Conservation (phyloP, 1,139 yeast species). For the Hanseniaspora uvarum region DNA sequence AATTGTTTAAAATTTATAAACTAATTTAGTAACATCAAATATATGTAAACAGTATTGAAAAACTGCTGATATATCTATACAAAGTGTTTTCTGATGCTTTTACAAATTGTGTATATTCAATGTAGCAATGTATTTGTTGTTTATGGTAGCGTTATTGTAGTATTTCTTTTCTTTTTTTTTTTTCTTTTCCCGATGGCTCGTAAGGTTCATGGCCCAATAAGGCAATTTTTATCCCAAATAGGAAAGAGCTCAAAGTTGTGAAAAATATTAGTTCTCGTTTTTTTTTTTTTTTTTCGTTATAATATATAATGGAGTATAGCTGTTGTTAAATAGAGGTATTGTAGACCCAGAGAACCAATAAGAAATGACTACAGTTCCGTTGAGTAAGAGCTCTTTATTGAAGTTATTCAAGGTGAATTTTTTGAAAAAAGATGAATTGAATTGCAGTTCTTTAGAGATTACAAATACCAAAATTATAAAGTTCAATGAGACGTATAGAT, state of each 20-base stretch:
- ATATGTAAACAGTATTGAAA: too few relatives aligned
- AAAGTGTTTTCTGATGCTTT: too few relatives aligned
- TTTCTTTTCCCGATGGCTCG: not conserved
- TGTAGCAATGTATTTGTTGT: too few relatives aligned
- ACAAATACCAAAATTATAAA: conserved; percentile 15
- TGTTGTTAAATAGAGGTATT: too few relatives aligned
- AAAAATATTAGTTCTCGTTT: too few relatives aligned
- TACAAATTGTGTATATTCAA: too few relatives aligned
- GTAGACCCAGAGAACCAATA: not conserved
- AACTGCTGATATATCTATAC: too few relatives aligned
- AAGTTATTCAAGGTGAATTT: conserved; percentile 12
- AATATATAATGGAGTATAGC: too few relatives aligned
- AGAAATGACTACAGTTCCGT: not conserved
- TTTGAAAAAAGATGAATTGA: conserved; percentile 6
- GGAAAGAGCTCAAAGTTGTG: too few relatives aligned
- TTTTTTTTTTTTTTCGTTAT: too few relatives aligned
- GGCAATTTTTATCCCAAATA: not conserved
- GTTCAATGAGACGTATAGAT: conserved; percentile 32
- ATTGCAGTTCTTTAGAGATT: conserved; percentile 14
- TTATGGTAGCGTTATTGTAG: not conserved
- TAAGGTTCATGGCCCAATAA: not conserved
- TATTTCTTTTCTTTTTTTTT: not conserved
- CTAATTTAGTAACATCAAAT: too few relatives aligned
- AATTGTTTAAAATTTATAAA: too few relatives aligned
- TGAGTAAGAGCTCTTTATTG: not conserved